Conservation (phyloP, 129 eudicot species). For the Ambrosia trifida region DNA sequence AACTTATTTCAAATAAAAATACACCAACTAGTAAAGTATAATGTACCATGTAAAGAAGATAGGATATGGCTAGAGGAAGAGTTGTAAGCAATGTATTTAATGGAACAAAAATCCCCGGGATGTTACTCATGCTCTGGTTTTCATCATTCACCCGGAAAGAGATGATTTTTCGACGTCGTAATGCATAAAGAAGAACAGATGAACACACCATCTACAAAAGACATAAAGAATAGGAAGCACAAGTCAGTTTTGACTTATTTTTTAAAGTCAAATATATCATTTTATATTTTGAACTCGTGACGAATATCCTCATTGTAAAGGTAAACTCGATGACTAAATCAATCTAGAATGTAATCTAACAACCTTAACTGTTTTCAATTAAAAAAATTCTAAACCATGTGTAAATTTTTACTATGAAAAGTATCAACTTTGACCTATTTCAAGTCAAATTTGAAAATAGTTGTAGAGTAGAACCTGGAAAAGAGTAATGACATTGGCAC, state of each 20-base stretch:
- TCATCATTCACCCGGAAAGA: slow-evolving; percentile 37
- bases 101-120: slow-evolving; percentile 30
- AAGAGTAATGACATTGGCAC: slow-evolving; percentile 80
- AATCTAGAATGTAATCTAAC: background rate
- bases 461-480: slow-evolving; percentile 48
- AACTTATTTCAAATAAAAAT: no score
- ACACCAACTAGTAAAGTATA: background rate
- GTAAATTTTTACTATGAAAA: background rate
- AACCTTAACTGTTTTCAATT: background rate
- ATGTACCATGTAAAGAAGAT: slow-evolving; percentile 52
- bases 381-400: background rate
- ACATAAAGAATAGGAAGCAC: slow-evolving; percentile 7
- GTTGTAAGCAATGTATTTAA: slow-evolving; percentile 36
- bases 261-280: background rate
- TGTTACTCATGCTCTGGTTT: slow-evolving; percentile 21
- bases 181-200: slow-evolving; percentile 40
- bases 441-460: background rate
- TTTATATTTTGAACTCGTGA: background rate
- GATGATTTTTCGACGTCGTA: slow-evolving; percentile 41
- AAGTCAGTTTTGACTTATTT: background rate
- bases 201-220: slow-evolving; percentile 49
- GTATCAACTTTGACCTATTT: background rate
- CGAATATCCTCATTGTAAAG: background rate
- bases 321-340: background rate
- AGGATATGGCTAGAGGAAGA: slow-evolving; percentile 48